Evolutionary conservation across 352 stramenopile species (phyloP).

Genomic region (Pythium phragmiticola): DNA sequence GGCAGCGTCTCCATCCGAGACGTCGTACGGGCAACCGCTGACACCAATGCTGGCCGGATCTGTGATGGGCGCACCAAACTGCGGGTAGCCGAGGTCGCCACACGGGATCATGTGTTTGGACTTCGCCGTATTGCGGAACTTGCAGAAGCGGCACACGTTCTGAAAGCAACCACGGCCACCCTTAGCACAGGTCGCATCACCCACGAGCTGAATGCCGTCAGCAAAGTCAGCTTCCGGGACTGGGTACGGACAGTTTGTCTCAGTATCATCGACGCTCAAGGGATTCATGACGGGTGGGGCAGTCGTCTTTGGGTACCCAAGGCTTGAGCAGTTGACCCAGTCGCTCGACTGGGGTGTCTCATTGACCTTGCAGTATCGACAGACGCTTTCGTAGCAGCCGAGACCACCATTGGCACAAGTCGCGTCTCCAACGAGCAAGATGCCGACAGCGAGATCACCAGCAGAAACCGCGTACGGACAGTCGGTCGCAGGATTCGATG

Average conservation of each 20-base stretch:
- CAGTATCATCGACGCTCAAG: not conserved
- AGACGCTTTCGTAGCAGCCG: slow-evolving; percentile 6
- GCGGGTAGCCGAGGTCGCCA: not conserved
- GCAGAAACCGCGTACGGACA: slow-evolving; percentile 7
- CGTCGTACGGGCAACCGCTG: not conserved
- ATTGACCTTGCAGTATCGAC: slow-evolving; percentile 12
- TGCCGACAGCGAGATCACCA: slow-evolving; percentile 21
- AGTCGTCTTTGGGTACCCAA: not conserved
- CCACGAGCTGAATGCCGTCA: slow-evolving; percentile 24
- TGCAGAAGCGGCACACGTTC: slow-evolving; percentile 28
- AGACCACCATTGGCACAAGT: slow-evolving; percentile 13
- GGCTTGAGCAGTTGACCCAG: not conserved
- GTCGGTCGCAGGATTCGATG: not conserved
- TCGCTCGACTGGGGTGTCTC: slow-evolving; percentile 7
- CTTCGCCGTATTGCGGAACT: not conserved
- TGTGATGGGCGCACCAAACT: not conserved
- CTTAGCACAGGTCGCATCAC: slow-evolving; percentile 17
- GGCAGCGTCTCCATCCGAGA: slow-evolving; percentile 4
- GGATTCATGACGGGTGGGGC: not conserved
- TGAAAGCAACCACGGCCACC: slow-evolving; percentile 29
- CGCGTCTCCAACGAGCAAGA: slow-evolving; percentile 17
- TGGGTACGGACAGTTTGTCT: slow-evolving; percentile 3
- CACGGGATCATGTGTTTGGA: not conserved
- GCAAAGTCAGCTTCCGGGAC: slow-evolving; percentile 14
- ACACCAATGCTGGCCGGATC: not conserved